Percentiles rank a stretch among this genome's conserved stretches.
Evolutionary conservation across 768 basidiomycete genomes (phyloP).

Genomic region (Russula vinacea): DNA sequence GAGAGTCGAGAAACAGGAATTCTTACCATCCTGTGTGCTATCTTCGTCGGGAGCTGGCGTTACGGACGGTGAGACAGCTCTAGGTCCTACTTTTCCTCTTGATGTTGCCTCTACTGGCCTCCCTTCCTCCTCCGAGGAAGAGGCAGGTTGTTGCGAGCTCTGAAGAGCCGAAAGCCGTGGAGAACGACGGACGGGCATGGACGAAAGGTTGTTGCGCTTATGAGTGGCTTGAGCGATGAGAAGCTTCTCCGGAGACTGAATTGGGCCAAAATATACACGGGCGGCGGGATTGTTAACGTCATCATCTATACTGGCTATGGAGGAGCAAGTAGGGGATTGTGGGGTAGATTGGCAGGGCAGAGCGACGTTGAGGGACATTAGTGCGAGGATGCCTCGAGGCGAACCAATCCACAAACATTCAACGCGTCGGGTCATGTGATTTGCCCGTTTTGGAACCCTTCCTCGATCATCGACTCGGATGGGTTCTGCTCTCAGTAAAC

Average conservation of each 20-base stretch:
- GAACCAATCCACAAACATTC: conserved; percentile 12
- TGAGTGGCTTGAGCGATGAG: conserved; percentile 28
- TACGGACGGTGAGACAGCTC: background rate
- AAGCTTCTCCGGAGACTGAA: conserved; percentile 31
- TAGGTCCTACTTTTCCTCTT: background rate
- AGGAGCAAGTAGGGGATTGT: conserved; percentile 22
- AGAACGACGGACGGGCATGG: conserved; percentile 23
- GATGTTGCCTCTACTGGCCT: background rate
- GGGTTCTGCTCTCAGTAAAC: conserved; percentile 4
- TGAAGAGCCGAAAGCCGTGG: conserved; percentile 4
- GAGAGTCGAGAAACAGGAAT: background rate
- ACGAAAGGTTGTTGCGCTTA: conserved; percentile 7
- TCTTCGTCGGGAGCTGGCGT: conserved; percentile 6
- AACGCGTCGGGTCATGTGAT: conserved; percentile 31
- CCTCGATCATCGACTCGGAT: background rate
- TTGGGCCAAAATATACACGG: conserved; percentile 32
- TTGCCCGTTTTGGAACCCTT: background rate
- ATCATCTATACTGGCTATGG: conserved; percentile 21
- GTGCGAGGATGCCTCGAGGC: conserved; percentile 13
- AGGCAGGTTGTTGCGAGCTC: background rate
- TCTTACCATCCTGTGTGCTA: conserved; percentile 26
- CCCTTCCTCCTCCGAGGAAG: conserved; percentile 10
- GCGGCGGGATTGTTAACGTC: conserved; percentile 19
- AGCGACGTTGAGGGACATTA: conserved; percentile 26
- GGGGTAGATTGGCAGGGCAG: conserved; percentile 10